These are phyloP conservation scores for Pseudogymnoascus sp. DNA, from an alignment of 2,329 filamentous ascomycete genomes.

Conservation along the genomic window DNA sequence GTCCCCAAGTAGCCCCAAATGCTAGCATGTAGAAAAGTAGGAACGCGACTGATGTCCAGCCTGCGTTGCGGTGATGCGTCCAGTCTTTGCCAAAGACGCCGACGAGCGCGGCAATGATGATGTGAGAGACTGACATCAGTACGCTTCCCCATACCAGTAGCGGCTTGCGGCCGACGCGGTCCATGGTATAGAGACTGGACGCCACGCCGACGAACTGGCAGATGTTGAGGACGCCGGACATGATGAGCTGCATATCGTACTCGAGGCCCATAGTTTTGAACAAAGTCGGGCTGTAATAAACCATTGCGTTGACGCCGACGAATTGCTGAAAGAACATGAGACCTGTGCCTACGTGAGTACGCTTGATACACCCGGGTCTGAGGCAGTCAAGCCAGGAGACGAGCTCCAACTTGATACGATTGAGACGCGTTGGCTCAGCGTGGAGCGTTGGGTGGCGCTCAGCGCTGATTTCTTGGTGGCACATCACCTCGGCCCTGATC, in stretches of 20 bases:
- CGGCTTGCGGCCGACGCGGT: constrained; percentile 37
- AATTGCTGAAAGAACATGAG: constrained; percentile 52
- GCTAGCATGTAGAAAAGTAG: constrained; percentile 52
- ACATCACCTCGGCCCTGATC: constrained; percentile 43
- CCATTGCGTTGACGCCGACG: constrained; percentile 46
- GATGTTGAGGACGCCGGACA: constrained; percentile 46
- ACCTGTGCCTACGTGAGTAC: constrained; percentile 41
- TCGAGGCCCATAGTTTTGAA: constrained; percentile 42
- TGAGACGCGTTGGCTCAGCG: constrained; percentile 23
- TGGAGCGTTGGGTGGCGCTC: constrained; percentile 33
- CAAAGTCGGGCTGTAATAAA: constrained; percentile 52
- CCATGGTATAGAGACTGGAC: constrained; percentile 40
- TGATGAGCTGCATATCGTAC: constrained; percentile 38
- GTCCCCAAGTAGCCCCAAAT: constrained; percentile 36
- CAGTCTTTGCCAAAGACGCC: constrained; percentile 43
- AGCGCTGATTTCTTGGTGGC: constrained; percentile 37
- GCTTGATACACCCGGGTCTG: constrained; percentile 38
- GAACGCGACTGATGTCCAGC: constrained; percentile 47
- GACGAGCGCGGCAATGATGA: constrained; percentile 45
- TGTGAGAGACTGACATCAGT: constrained; percentile 38
- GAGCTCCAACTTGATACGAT: constrained; percentile 38
- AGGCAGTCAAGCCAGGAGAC: constrained; percentile 42
- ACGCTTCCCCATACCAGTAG: constrained; percentile 37
- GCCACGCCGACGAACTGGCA: constrained; percentile 37
- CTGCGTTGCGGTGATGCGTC: constrained; percentile 40